phyloP scores from a whole-genome alignment of 2,329 filamentous ascomycete species.

The Epichloe amarillans region DNA sequence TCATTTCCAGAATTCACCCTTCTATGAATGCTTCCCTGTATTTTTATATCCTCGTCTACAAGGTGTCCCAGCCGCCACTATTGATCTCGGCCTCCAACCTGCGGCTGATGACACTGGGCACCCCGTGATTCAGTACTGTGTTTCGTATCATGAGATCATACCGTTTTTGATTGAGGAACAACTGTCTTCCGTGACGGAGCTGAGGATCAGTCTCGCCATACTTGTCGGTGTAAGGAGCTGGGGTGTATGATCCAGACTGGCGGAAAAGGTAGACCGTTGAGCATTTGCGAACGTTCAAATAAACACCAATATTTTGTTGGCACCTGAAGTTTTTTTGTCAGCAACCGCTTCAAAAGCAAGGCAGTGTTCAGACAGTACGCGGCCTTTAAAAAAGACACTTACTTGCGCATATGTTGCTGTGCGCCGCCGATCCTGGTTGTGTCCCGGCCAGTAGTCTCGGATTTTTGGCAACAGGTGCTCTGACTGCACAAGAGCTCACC shows the following conservation, averaged over 20 bases:
- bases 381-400: slow-evolving; percentile 24
- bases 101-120: slow-evolving; percentile 79
- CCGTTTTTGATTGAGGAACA: slow-evolving; percentile 85
- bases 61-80: slow-evolving; percentile 89
- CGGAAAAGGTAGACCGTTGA: slow-evolving; percentile 79
- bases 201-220: slow-evolving; percentile 95
- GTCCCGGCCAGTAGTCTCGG: slow-evolving; percentile 32
- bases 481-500: slow-evolving; percentile 96
- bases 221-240: slow-evolving; percentile 87
- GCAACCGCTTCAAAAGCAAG: background rate
- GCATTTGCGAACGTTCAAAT: slow-evolving; percentile 95
- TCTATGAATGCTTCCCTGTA: background rate
- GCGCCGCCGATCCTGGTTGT: slow-evolving; percentile 58
- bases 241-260: slow-evolving; percentile 67
- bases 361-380: too few species aligned
- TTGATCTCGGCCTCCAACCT: slow-evolving; percentile 93
- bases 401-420: slow-evolving; percentile 82
- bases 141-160: slow-evolving; percentile 81
- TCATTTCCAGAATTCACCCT: slow-evolving; percentile 5
- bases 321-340: slow-evolving; percentile 41
- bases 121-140: slow-evolving; percentile 73
- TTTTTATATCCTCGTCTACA: slow-evolving; percentile 11
- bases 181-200: slow-evolving; percentile 70
- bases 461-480: slow-evolving; percentile 74
- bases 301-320: slow-evolving; percentile 79